Percentiles rank a stretch among this genome's conserved stretches.
phyloP scores from a whole-genome alignment of 202 grass and related monocot species.

The Panicum hallii region DNA sequence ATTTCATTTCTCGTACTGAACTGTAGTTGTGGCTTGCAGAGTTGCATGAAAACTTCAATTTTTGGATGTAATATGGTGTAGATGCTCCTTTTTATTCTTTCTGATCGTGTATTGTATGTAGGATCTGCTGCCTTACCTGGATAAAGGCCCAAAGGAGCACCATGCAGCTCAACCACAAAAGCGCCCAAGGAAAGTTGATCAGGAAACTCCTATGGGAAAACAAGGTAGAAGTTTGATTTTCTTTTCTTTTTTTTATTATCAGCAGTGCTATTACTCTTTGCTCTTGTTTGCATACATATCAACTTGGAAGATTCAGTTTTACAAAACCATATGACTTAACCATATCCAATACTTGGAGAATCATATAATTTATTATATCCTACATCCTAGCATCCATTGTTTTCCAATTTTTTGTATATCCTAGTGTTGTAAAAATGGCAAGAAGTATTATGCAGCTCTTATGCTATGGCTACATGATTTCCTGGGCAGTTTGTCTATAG shows the following conservation, averaged over 20 bases:
- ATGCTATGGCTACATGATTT: background rate
- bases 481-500: background rate
- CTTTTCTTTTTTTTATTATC: background rate
- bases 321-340: background rate
- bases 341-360: background rate
- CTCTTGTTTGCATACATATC: slow-evolving; percentile 5
- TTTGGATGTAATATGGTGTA: background rate
- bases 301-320: background rate
- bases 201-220: slow-evolving; percentile 51
- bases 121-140: slow-evolving; percentile 92
- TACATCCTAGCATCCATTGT: no score
- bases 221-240: slow-evolving; percentile 46
- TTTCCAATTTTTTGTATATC: no score
- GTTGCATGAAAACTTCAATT: background rate
- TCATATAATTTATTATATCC: background rate
- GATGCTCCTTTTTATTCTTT: slow-evolving; percentile 2
- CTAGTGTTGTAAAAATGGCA: no score
- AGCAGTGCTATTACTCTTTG: background rate
- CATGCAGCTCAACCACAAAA: slow-evolving; percentile 87
- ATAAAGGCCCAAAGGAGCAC: slow-evolving; percentile 92
- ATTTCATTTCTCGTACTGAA: slow-evolving; percentile 14
- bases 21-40: background rate
- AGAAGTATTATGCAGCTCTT: background rate
- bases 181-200: slow-evolving; percentile 81
- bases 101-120: slow-evolving; percentile 41